These are phyloP conservation scores for Chamaenerion angustifolium DNA, from an alignment of 345 rosid species.

Conservation along the genomic window DNA sequence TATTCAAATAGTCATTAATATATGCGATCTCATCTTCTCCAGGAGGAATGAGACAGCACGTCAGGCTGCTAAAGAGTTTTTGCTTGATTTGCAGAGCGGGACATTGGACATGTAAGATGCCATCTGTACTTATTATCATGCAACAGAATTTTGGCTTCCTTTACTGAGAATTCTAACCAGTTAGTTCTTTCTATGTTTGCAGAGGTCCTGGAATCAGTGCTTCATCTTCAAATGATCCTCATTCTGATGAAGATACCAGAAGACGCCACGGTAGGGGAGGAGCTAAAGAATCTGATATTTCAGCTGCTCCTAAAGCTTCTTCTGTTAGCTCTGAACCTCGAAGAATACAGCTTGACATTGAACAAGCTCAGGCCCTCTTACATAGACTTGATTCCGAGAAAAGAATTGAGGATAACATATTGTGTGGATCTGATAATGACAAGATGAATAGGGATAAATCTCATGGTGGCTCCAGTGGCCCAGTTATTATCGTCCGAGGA, in stretches of 20 bases:
- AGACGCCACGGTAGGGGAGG: slow-evolving; percentile 41
- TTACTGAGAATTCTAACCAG: not conserved
- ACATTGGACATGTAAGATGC: slow-evolving; percentile 64
- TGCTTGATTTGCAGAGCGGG: slow-evolving; percentile 86
- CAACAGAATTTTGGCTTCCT: not conserved
- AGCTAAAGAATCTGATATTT: slow-evolving; percentile 56
- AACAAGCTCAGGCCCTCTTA: slow-evolving; percentile 73
- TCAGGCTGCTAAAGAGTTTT: slow-evolving; percentile 65
- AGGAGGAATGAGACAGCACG: slow-evolving; percentile 90
- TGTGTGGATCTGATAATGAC: slow-evolving; percentile 58
- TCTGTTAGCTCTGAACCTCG: slow-evolving; percentile 63
- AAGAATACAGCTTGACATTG: slow-evolving; percentile 63
- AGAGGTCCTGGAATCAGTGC: slow-evolving; percentile 71
- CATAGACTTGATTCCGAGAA: slow-evolving; percentile 89
- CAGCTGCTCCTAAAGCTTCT: slow-evolving; percentile 83
- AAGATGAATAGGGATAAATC: slow-evolving; percentile 59
- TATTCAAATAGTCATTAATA: not conserved
- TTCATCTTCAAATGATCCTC: slow-evolving; percentile 31
- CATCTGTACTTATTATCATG: not conserved
- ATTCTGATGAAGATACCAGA: slow-evolving; percentile 80
- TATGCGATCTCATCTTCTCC: slow-evolving; percentile 6
- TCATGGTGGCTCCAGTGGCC: slow-evolving; percentile 58
- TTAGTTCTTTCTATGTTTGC: slow-evolving; percentile 15
- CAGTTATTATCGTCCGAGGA: slow-evolving; percentile 80
- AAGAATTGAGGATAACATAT: slow-evolving; percentile 57